These are phyloP conservation scores for Tricholoma terreum DNA, from an alignment of 768 basidiomycete genomes.

Conservation along the genomic window DNA sequence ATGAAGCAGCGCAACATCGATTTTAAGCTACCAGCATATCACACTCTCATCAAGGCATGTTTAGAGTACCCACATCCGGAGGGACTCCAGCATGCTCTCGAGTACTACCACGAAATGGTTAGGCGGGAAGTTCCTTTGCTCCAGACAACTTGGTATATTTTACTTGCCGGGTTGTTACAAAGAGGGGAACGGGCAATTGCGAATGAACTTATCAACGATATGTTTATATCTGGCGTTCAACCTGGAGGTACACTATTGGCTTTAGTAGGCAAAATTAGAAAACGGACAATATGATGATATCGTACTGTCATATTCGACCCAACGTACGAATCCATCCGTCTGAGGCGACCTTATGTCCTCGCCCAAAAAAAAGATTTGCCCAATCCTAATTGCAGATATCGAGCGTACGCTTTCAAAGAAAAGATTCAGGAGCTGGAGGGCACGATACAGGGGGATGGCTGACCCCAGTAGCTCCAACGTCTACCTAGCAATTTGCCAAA, in stretches of 20 bases:
- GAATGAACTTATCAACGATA: constrained; percentile 56
- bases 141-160: constrained; percentile 74
- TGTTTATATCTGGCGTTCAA: constrained; percentile 45
- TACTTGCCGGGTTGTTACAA: constrained; percentile 60
- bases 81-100: constrained; percentile 53
- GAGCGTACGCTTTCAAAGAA: constrained; percentile 54
- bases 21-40: constrained; percentile 66
- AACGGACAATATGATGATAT: constrained; percentile 15
- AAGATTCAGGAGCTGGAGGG: constrained; percentile 7
- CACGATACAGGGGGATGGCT: constrained; percentile 25
- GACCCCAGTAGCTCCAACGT: constrained; percentile 84
- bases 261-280: constrained; percentile 50
- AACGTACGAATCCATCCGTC: not conserved
- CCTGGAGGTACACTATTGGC: constrained; percentile 43
- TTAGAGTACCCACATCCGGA: constrained; percentile 49
- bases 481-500: constrained; percentile 88
- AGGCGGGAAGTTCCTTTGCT: constrained; percentile 42
- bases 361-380: constrained; percentile 62
- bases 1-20: constrained; percentile 57
- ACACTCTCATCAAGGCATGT: constrained; percentile 70
- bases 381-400: constrained; percentile 65
- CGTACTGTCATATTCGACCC: not conserved
- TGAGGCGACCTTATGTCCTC: constrained; percentile 20
- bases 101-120: constrained; percentile 61
- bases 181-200: constrained; percentile 62